These are phyloP conservation scores for Pseudogymnoascus sp. DNA, from an alignment of 2,329 filamentous ascomycete genomes.

Conservation along the genomic window DNA sequence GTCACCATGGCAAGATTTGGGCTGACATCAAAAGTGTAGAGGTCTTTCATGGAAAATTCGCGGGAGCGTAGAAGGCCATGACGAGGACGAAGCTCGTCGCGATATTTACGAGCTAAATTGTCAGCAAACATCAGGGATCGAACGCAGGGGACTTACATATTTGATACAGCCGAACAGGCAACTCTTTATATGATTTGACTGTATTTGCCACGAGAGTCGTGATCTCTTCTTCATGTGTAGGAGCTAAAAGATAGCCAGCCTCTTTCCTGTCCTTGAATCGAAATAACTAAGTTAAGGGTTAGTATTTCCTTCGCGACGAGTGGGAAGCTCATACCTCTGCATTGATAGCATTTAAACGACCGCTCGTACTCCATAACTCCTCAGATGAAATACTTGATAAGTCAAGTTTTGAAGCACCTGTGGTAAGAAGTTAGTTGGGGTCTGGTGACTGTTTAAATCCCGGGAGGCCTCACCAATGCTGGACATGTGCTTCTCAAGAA, in stretches of 20 bases:
- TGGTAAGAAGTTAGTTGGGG: slow-evolving; percentile 13
- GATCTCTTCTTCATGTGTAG: slow-evolving; percentile 96
- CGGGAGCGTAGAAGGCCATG: slow-evolving; percentile 80
- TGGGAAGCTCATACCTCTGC: slow-evolving; percentile 54
- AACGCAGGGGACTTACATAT: slow-evolving; percentile 53
- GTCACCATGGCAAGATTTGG: slow-evolving; percentile 65
- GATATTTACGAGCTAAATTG: slow-evolving; percentile 72
- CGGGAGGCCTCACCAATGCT: slow-evolving; percentile 49
- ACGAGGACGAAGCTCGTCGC: slow-evolving; percentile 82
- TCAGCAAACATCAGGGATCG: neutral
- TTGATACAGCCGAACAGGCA: slow-evolving; percentile 85
- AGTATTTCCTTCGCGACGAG: slow-evolving; percentile 10
- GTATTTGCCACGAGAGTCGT: slow-evolving; percentile 68
- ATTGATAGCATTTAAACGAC: slow-evolving; percentile 64
- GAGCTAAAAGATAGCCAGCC: slow-evolving; percentile 67
- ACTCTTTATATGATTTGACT: slow-evolving; percentile 73
- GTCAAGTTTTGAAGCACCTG: slow-evolving; percentile 71
- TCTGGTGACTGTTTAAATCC: neutral
- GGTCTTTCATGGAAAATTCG: slow-evolving; percentile 96
- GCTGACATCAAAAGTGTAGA: slow-evolving; percentile 86
- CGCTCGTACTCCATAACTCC: slow-evolving; percentile 73
- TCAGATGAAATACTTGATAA: slow-evolving; percentile 82
- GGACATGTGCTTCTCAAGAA: slow-evolving; percentile 87
- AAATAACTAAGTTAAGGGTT: slow-evolving; percentile 57
- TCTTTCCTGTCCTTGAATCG: slow-evolving; percentile 73